These are phyloP conservation scores for Rhodotorula taiwanensis DNA, from an alignment of 768 basidiomycete genomes.

Conservation along the genomic window DNA sequence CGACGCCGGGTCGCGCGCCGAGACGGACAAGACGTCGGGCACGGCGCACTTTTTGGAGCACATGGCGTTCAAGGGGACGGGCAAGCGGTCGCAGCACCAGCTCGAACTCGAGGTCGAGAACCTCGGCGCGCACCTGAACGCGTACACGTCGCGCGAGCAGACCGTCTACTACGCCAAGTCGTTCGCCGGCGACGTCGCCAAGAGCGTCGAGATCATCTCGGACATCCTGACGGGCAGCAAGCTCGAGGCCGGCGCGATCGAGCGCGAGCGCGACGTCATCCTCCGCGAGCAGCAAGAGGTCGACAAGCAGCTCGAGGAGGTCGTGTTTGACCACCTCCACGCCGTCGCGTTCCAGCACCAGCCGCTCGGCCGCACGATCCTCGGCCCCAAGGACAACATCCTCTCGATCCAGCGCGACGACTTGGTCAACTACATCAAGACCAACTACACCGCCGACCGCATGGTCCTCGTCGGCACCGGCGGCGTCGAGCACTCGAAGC, in stretches of 20 bases:
- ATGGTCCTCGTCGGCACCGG: constrained; percentile 98
- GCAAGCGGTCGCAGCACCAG: constrained; percentile 73
- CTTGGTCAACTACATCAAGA: constrained; percentile 82
- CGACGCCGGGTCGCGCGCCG: constrained; percentile 93
- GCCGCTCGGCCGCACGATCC: constrained; percentile 91
- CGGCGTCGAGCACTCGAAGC: constrained; percentile 81
- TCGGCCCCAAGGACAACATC: constrained; percentile 93
- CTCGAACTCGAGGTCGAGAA: constrained; percentile 98
- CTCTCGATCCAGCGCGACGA: constrained; percentile 88
- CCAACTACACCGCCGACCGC: constrained; percentile 96
- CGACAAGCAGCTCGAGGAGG: constrained; percentile 95
- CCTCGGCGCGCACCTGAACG: constrained; percentile 92
- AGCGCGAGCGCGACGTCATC: constrained; percentile 93
- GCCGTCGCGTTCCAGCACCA: constrained; percentile 93
- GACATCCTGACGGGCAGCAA: constrained; percentile 97
- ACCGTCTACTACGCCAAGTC: constrained; percentile 99
- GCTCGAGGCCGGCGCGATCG: constrained; percentile 76
- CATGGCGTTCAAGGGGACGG: constrained; percentile 97
- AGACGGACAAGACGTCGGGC: constrained; percentile 89
- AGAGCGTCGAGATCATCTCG: constrained; percentile 90
- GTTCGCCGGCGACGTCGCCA: constrained; percentile 88
- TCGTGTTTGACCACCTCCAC: constrained; percentile 97
- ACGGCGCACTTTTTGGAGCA: constrained; percentile 98
- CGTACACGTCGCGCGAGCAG: constrained; percentile 97
- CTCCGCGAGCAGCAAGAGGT: constrained; percentile 97